Percentiles rank a stretch among this genome's conserved stretches.
Conservation (phyloP, 106 monocot genomes). For the Dioscorea alata region DNA sequence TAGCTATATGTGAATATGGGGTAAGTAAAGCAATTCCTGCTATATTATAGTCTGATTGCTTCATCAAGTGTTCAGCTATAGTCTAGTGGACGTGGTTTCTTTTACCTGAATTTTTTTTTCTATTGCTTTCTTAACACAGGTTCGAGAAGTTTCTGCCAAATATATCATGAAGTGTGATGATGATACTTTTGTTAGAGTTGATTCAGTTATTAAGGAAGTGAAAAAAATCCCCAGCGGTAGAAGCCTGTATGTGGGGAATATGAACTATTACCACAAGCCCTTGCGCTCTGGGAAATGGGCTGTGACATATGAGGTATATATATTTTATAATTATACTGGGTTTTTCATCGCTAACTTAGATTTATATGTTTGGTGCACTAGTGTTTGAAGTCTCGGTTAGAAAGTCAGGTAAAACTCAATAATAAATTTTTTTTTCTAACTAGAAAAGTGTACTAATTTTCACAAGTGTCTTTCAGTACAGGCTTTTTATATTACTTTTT, state of each 20-base stretch:
- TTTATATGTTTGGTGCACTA: too few relatives aligned
- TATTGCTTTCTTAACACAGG: slow-evolving; percentile 20
- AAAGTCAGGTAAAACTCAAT: too few relatives aligned
- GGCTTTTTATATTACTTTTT: too few relatives aligned
- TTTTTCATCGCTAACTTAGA: too few relatives aligned
- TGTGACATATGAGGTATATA: slow-evolving; percentile 92
- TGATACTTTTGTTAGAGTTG: slow-evolving; percentile 90
- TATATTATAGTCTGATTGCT: not conserved
- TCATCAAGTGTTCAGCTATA: not conserved
- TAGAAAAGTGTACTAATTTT: too few relatives aligned
- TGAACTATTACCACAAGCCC: slow-evolving; percentile 94
- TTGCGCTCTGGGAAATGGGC: slow-evolving; percentile 92
- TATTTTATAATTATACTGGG: not conserved
- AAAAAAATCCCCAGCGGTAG: slow-evolving; percentile 47
- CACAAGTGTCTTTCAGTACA: too few relatives aligned
- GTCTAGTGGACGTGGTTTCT: not conserved
- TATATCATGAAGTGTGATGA: slow-evolving; percentile 99
- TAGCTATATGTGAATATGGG: slow-evolving; percentile 95
- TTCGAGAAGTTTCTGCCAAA: slow-evolving; percentile 55
- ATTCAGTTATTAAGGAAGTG: slow-evolving; percentile 71
- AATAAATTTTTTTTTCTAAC: too few relatives aligned
- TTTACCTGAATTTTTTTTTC: not conserved
- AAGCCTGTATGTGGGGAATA: slow-evolving; percentile 88
- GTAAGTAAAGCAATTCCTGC: slow-evolving; percentile 26
- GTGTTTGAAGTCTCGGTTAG: too few relatives aligned